phyloP scores from a whole-genome alignment of 2,329 filamentous ascomycete species.

The Ascochyta clinopodiicola region DNA sequence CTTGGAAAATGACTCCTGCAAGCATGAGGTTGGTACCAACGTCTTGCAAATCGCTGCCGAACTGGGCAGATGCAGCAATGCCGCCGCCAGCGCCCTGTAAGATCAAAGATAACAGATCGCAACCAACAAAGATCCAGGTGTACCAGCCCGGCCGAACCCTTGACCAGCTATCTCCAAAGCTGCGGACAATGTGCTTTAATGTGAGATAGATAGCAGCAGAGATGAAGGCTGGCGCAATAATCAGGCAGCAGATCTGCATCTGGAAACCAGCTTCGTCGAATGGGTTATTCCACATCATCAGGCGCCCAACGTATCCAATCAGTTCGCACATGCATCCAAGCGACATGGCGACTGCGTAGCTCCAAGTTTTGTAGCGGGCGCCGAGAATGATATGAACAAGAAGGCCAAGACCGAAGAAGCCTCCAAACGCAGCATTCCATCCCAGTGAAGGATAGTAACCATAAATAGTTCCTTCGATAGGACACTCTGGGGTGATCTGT shows the following conservation, averaged over 20 bases:
- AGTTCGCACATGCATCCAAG: constrained; percentile 58
- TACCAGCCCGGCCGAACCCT: constrained; percentile 50
- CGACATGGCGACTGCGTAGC: constrained; percentile 57
- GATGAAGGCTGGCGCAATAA: constrained; percentile 64
- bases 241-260: constrained; percentile 61
- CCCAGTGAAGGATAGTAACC: constrained; percentile 59
- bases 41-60: constrained; percentile 42
- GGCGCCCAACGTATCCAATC: constrained; percentile 62
- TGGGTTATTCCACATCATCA: constrained; percentile 60
- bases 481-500: constrained; percentile 43
- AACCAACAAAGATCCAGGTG: constrained; percentile 64
- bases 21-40: no score
- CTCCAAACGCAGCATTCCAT: constrained; percentile 59
- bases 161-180: constrained; percentile 53
- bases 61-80: constrained; percentile 58
- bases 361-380: constrained; percentile 60
- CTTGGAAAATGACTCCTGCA: constrained; percentile 21
- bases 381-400: constrained; percentile 59
- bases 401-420: constrained; percentile 57
- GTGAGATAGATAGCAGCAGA: constrained; percentile 62
- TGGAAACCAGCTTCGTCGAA: constrained; percentile 57
- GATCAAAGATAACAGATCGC: constrained; percentile 62
- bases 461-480: constrained; percentile 57
- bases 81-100: constrained; percentile 64
- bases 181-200: constrained; percentile 61